These are phyloP conservation scores for Tetratostichococcus sp. DNA, from an alignment of 139 green algal species.

Conservation along the genomic window DNA sequence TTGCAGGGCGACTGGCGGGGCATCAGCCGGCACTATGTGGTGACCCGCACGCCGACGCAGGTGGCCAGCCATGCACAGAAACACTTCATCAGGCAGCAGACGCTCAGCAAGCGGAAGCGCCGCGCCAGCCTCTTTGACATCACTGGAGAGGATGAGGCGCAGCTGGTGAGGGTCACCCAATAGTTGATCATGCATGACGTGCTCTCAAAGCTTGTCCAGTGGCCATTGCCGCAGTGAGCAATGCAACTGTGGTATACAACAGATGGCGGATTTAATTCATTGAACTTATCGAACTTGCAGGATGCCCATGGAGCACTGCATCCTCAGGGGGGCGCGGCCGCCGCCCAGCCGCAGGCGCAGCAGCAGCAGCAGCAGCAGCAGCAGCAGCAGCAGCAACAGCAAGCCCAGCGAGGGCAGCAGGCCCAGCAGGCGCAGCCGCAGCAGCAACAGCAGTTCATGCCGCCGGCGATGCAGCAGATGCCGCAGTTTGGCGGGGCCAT, in stretches of 20 bases:
- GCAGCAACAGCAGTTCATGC: neutral
- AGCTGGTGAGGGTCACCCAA: neutral
- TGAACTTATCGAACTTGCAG: too few species aligned
- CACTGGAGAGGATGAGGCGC: neutral
- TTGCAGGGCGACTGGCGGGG: slow-evolving; percentile 62
- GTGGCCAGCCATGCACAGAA: slow-evolving; percentile 73
- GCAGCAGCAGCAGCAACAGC: too few species aligned
- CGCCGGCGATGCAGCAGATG: neutral
- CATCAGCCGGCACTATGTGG: slow-evolving; percentile 66
- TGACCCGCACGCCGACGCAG: slow-evolving; percentile 54
- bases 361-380: too few species aligned
- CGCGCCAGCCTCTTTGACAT: slow-evolving; percentile 56
- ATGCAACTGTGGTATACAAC: too few species aligned
- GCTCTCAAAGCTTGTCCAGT: too few species aligned
- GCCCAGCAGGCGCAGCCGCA: neutral
- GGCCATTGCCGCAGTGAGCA: too few species aligned
- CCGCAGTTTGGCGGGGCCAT: neutral
- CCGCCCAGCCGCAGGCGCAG: too few species aligned
- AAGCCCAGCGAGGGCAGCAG: neutral
- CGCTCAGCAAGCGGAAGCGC: slow-evolving; percentile 57
- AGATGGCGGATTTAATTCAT: too few species aligned
- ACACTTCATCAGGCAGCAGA: slow-evolving; percentile 68
- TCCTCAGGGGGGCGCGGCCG: too few species aligned
- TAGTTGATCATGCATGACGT: neutral
- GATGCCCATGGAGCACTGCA: too few species aligned